phyloP scores from a whole-genome alignment of 345 rosid species.

The Syzygium jambos region DNA sequence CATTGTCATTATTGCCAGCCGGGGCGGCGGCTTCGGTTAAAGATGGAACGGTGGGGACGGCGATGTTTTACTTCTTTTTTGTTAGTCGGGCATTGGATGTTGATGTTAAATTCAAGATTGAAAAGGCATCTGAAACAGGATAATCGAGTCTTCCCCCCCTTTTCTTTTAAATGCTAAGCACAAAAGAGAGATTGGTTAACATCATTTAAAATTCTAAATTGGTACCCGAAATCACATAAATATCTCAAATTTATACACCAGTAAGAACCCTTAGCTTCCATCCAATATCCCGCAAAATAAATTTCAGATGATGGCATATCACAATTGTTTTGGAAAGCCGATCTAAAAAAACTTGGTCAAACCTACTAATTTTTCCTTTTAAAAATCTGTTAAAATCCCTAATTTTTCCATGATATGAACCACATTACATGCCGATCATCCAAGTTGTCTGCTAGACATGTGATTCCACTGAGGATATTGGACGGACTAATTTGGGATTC shows the following conservation, averaged over 20 bases:
- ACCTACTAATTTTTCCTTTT: neutral
- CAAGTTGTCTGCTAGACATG: neutral
- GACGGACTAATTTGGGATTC: too few relatives aligned
- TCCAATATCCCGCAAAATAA: neutral
- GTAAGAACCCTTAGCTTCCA: neutral
- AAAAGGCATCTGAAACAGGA: neutral
- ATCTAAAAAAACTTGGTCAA: neutral
- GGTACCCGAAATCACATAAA: neutral
- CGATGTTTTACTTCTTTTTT: neutral
- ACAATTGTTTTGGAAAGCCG: too few relatives aligned
- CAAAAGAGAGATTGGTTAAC: neutral
- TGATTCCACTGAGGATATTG: neutral
- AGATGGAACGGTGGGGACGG: neutral
- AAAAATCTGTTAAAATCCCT: neutral
- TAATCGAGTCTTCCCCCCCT: neutral
- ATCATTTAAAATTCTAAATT: neutral
- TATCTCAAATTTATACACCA: neutral
- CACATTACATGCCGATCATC: neutral
- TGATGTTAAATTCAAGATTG: neutral
- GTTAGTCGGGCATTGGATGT: neutral
- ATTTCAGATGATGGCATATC: neutral
- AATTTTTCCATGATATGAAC: neutral
- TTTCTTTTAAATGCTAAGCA: neutral
- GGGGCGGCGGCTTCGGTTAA: neutral
- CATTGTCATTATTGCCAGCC: neutral